Conservation (phyloP, 1,284 basidiomycete genomes). For the Ustilago vetiveriae region DNA sequence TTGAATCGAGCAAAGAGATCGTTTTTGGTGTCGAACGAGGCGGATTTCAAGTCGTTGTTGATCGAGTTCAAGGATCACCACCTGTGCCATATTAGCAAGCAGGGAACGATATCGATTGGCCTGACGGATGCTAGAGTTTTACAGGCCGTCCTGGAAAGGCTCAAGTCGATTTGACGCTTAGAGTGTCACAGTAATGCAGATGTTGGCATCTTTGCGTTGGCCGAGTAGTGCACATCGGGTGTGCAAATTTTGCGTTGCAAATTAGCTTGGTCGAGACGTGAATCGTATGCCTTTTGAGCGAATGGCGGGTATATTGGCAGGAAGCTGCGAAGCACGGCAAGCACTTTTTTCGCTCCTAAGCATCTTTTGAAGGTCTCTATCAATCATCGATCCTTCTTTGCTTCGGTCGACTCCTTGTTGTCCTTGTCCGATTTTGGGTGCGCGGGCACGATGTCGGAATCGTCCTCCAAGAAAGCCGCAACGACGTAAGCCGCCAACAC, state of each 20-base stretch:
- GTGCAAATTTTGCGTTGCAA: too few species aligned
- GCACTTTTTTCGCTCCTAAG: not conserved
- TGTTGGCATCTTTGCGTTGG: too few species aligned
- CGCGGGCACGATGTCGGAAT: slow-evolving; percentile 12
- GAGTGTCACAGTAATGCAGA: too few species aligned
- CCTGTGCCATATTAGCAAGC: slow-evolving; percentile 29
- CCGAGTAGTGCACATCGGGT: too few species aligned
- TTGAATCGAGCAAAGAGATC: slow-evolving; percentile 40
- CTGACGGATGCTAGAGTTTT: slow-evolving; percentile 17
- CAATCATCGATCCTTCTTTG: slow-evolving; percentile 23
- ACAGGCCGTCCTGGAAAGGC: slow-evolving; percentile 21
- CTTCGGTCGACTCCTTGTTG: not conserved
- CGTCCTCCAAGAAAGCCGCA: slow-evolving; percentile 62
- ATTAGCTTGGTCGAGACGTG: too few species aligned
- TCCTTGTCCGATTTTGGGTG: not conserved
- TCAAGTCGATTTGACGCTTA: slow-evolving; percentile 21
- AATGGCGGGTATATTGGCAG: slow-evolving; percentile 9
- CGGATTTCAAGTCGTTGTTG: slow-evolving; percentile 44
- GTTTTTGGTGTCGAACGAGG: slow-evolving; percentile 49
- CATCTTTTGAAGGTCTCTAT: too few species aligned
- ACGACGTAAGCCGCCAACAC: slow-evolving; percentile 62
- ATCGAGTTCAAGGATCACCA: slow-evolving; percentile 58
- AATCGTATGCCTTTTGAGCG: too few species aligned
- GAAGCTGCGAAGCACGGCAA: not conserved
- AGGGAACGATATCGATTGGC: slow-evolving; percentile 28